Evolutionary conservation across 129 eudicot species (phyloP), one percentile per base, ranked within the genome.

Genomic region (Tagetes erecta): DNA sequence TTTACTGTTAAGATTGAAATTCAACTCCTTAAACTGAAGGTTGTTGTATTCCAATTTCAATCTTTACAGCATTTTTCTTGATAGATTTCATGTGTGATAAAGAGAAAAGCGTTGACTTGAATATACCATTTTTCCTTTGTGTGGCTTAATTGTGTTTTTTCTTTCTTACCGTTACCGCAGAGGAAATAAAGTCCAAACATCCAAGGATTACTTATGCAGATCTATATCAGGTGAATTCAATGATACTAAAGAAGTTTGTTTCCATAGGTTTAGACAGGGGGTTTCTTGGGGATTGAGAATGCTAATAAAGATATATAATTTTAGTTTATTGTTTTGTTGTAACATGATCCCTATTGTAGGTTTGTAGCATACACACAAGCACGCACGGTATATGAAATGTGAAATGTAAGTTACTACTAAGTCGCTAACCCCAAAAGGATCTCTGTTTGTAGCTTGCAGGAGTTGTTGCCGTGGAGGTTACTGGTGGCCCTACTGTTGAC

Each of bases 171-270:
- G 86, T 86, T 55, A 53, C 81, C 67, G 86, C 97, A 93, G 98
- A 94, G 49, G 91, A 85, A 80, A 82, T 94, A 79, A 94, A 94
- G 86, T 83, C 88, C 70, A 91, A 84, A 72, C 88, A 89, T 81
- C 94, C 96, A 63, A 88, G 80, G 82, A 86, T 94, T 73, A 88
- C 97, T n/a, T 94, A 88, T 84, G 99, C 99, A 47, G 99, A 94
- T 83, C 87, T 94, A 37, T 94, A 91, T 81, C 99, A 94, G 99
- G 99, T 94, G 80, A 83, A 63, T 52, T 52, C 69, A 52, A 0
- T 67, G 67, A 42, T 44, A 20, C 73, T 39, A 45, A 39, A 13
- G 31, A 20, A 14, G 69, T 64, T 71, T 13, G 11, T 68, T 51
- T 59, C 6, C 38, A 13, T 30, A 36, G 31, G 33, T 9, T 59